These are phyloP conservation scores for Penicillium sp. DNA, from an alignment of 2,329 filamentous ascomycete genomes.

Conservation along the genomic window DNA sequence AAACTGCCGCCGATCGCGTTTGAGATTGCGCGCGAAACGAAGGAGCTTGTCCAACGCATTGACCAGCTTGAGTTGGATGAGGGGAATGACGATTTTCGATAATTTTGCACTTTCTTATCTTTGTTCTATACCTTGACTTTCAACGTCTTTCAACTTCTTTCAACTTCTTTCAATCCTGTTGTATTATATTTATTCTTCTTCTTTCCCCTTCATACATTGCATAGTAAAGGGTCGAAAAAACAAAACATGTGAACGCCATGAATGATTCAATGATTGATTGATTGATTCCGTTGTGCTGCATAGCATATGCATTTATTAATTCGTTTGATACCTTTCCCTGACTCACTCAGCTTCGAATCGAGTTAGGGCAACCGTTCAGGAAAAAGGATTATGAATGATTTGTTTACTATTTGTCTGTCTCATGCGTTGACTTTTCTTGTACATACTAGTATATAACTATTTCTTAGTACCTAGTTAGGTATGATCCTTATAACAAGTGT, in stretches of 20 bases:
- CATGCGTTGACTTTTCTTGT: too few relatives aligned
- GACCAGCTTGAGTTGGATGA: slow-evolving; percentile 34
- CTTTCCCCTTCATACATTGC: background rate
- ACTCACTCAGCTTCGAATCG: too few relatives aligned
- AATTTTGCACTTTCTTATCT: slow-evolving; percentile 8
- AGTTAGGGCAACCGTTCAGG: too few relatives aligned
- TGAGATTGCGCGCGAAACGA: slow-evolving; percentile 76
- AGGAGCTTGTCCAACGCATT: slow-evolving; percentile 60
- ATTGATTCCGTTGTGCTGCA: background rate
- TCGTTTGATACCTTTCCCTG: too few relatives aligned
- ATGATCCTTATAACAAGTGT: too few relatives aligned
- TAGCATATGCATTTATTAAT: background rate
- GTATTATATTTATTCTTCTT: background rate
- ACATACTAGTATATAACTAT: too few relatives aligned
- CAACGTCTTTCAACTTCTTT: slow-evolving; percentile 3
- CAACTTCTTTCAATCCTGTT: slow-evolving; percentile 3
- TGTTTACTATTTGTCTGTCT: too few relatives aligned
- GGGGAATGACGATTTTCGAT: slow-evolving; percentile 38
- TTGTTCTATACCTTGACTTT: background rate
- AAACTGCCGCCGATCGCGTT: slow-evolving; percentile 80
- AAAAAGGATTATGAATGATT: too few relatives aligned
- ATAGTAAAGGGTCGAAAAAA: background rate
- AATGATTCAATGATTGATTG: slow-evolving; percentile 7
- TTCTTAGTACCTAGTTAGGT: too few relatives aligned
- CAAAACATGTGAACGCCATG: slow-evolving; percentile 3